Evolutionary conservation across 768 basidiomycete genomes (phyloP).

Genomic region (Phlegmacium glaucopus): DNA sequence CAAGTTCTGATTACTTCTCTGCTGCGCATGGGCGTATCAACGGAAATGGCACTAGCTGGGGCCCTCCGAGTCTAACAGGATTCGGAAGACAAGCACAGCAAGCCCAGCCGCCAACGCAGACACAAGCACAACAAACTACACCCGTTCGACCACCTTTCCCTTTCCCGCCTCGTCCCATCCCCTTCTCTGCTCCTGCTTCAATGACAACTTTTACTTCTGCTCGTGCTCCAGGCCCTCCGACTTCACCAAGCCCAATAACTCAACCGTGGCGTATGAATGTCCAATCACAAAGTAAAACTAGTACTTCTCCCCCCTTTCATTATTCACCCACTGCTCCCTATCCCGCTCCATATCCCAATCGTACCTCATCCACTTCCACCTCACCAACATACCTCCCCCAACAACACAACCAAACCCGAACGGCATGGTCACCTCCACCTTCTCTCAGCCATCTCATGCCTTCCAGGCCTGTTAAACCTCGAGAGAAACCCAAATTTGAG

Average conservation of each 20-base stretch:
- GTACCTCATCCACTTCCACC: neutral
- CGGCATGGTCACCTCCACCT: no score
- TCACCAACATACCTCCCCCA: neutral
- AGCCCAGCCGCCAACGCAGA: no score
- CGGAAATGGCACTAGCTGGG: no score
- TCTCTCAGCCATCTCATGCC: no score
- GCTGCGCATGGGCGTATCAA: neutral
- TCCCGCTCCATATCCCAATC: neutral
- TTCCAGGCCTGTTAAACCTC: no score
- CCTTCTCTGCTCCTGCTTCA: slow-evolving; percentile 6
- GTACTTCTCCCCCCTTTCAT: slow-evolving; percentile 2
- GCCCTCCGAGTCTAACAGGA: no score
- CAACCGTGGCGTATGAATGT: neutral
- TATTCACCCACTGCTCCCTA: neutral
- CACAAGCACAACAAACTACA: no score
- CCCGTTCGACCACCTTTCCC: neutral
- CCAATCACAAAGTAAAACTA: slow-evolving; percentile 1
- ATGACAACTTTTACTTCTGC: slow-evolving; percentile 4
- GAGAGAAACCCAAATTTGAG: no score
- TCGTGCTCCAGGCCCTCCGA: neutral
- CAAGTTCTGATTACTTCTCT: neutral
- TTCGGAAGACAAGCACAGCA: no score
- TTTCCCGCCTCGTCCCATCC: slow-evolving; percentile 2
- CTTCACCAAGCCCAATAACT: slow-evolving; percentile 4
- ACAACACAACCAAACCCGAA: no score